Conservation (phyloP, 495 filamentous ascomycete genomes). For the Aspergillus sparsus region DNA sequence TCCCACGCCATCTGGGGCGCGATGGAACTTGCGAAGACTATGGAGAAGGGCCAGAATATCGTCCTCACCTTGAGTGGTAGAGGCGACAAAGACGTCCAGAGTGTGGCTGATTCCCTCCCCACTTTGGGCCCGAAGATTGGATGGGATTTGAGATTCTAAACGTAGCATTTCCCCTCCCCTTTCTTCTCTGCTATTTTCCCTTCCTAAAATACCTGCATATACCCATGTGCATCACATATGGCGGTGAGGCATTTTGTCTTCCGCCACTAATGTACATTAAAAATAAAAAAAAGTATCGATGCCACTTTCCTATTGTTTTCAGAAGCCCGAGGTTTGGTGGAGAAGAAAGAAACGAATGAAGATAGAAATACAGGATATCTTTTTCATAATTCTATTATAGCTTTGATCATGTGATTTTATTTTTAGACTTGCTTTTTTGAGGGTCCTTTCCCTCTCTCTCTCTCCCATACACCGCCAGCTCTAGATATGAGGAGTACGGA, state of each 20-base stretch:
- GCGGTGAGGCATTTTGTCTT: not conserved
- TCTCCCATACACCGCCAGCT: no score
- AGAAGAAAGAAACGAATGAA: constrained; percentile 2
- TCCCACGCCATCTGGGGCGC: constrained; percentile 91
- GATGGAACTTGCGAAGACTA: constrained; percentile 85
- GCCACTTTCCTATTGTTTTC: not conserved
- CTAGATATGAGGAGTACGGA: no score
- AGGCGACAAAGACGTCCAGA: constrained; percentile 98
- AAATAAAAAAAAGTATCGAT: no score
- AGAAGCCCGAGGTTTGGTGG: not conserved
- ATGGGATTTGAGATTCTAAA: constrained; percentile 84
- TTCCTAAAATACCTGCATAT: constrained; percentile 2
- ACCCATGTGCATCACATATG: not conserved
- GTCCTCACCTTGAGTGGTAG: constrained; percentile 93
- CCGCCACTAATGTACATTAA: not conserved
- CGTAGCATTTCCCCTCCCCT: not conserved
- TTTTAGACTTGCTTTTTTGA: no score
- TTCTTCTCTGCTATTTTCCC: not conserved
- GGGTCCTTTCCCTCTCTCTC: no score
- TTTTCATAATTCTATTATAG: no score
- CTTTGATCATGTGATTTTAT: no score
- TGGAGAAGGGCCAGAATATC: constrained; percentile 83
- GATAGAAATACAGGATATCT: constrained; percentile 1
- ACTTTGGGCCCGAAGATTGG: constrained; percentile 86
- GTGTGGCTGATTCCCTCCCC: constrained; percentile 91